Evolutionary conservation across 2,329 filamentous ascomycete species (phyloP).

Genomic region (Exophiala sp.): DNA sequence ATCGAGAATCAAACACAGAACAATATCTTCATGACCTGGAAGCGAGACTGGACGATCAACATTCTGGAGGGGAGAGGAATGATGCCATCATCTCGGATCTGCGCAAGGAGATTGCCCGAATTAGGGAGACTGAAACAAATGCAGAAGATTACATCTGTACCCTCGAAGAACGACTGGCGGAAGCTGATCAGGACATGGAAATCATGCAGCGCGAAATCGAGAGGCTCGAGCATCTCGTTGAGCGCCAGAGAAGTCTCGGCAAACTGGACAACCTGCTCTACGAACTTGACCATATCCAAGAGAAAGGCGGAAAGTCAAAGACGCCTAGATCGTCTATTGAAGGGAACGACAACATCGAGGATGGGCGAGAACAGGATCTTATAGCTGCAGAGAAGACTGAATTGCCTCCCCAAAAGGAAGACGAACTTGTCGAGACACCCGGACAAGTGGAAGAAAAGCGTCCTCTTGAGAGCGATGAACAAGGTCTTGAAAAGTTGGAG

Average conservation of each 20-base stretch:
- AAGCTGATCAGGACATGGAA: conserved; percentile 92
- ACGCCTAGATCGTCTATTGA: conserved; percentile 31
- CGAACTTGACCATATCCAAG: conserved; percentile 74
- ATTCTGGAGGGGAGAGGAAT: conserved; percentile 88
- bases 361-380: conserved; percentile 38
- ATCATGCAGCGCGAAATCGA: conserved; percentile 96
- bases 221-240: conserved; percentile 86
- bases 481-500: conserved; percentile 36
- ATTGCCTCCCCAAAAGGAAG: conserved; percentile 30
- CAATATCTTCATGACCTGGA: conserved; percentile 90
- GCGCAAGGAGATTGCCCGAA: conserved; percentile 80
- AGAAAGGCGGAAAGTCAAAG: conserved; percentile 45
- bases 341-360: conserved; percentile 35
- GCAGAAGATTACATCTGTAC: conserved; percentile 97
- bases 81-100: conserved; percentile 77
- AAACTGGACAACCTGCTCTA: conserved; percentile 89
- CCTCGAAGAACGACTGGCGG: conserved; percentile 86
- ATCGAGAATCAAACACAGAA: conserved; percentile 86
- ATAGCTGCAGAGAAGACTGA: conserved; percentile 43
- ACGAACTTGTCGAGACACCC: conserved; percentile 25
- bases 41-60: conserved; percentile 80
- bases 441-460: conserved; percentile 23
- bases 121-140: conserved; percentile 81
- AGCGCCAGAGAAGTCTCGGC: conserved; percentile 88
- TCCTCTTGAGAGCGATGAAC: conserved; percentile 29